Evolutionary conservation across 352 stramenopile genomes (phyloP), one percentile per base, ranked within the genome.

Genomic region (Phytophthora meadii): DNA sequence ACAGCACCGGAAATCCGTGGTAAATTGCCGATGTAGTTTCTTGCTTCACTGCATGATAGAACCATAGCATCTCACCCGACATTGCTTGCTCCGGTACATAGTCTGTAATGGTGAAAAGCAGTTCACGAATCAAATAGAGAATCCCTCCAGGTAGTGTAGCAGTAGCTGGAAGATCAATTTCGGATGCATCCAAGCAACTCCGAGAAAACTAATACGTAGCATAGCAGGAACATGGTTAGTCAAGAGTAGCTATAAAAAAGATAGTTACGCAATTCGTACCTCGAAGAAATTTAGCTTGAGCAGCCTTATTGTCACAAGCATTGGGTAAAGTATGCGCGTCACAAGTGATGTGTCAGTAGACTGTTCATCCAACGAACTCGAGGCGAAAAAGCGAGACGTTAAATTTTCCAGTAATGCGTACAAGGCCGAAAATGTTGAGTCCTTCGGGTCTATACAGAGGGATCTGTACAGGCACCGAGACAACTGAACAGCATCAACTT

Each of bases 281-380:
- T 96, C 88, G 28, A 94, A 96, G 44, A 96, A 91, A 70, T 96
- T 96, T 4, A 94, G 61, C 52, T 96, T 96, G 11, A 96, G 61
- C 8, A 96, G 47, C 17, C 83, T 80, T 44, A 94, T 70, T 14
- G 81, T 81, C 19, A 94, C 81, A 8, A 94, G 61, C 10, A 93
- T 71, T 5, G 88, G 86, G 37, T 95, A 96, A 24, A 95, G 45
- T 1, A 88, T 55, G 22, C 89, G 65, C 10, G 71, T 58, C n/a
- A 84, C 60, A 15, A 65, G 42, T 10, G 52, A 45, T 30, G 25
- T 34, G 5, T 27, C 27, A 24, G 15, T 70, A 11, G 73, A 60
- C 8, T 70, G 61, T 7, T 62, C 46, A 39, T 70, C 61, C 17
- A 47, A 42, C 5, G 24, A 27, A 27, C 54, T 22, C 2, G 61